These are phyloP conservation scores for Grosmannia serpens DNA, from an alignment of 2,329 filamentous ascomycete genomes.

Conservation along the genomic window DNA sequence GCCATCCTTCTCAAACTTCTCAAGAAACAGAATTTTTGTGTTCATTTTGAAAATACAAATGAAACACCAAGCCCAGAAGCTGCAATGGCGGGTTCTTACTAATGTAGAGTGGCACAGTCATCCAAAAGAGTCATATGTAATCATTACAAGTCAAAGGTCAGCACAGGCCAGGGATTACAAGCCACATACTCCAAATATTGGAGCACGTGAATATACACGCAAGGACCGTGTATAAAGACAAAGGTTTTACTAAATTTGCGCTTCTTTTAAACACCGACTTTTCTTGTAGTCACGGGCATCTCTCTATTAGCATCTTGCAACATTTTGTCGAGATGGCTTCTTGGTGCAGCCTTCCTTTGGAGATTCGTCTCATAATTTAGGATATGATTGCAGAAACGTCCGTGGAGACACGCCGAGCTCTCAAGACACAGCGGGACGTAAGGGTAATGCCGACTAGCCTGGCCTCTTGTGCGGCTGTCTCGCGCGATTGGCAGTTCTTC, in stretches of 20 bases:
- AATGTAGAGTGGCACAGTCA: no score
- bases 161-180: background rate
- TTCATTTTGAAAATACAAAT: no score
- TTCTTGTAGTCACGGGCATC: no score
- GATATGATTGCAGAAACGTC: background rate
- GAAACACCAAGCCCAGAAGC: no score
- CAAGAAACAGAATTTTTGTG: no score
- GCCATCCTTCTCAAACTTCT: no score
- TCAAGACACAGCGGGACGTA: background rate
- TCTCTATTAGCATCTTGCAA: background rate
- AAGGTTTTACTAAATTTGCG: no score
- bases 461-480: conserved; percentile 1
- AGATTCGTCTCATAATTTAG: background rate
- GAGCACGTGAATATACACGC: no score
- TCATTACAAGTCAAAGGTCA: background rate
- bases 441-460: background rate
- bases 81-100: no score
- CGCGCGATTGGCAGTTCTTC: conserved; percentile 3
- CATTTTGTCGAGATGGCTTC: background rate
- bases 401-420: background rate
- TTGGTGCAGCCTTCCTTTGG: background rate
- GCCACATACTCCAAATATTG: no score
- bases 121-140: background rate
- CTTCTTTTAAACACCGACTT: no score
- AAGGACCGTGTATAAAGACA: no score